These are phyloP conservation scores for Neopestalotiopsis rosae DNA, from an alignment of 2,329 filamentous ascomycete genomes.

Conservation along the genomic window DNA sequence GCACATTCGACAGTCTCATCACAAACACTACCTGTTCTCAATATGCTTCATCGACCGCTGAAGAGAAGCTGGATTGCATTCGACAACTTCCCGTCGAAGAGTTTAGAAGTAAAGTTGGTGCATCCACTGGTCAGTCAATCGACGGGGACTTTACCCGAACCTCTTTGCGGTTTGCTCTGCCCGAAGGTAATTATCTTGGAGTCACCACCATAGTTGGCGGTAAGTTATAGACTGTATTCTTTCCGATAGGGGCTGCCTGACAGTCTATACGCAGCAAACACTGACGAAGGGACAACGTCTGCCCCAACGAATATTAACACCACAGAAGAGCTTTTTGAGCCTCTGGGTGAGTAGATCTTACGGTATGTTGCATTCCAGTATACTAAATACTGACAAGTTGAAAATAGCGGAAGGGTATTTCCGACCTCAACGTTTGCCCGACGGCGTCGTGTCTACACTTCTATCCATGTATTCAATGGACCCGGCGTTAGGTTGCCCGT, in stretches of 20 bases:
- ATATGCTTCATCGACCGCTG: not conserved
- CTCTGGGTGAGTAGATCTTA: not conserved
- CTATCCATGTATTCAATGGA: not conserved
- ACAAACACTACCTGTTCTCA: not conserved
- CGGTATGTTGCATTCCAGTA: not conserved
- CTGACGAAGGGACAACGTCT: not conserved
- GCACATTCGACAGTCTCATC: not conserved
- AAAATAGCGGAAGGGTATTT: not conserved
- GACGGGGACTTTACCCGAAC: constrained; percentile 14
- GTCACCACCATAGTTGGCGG: not conserved
- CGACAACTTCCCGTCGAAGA: not conserved
- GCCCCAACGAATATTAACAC: constrained; percentile 10
- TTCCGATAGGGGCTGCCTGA: not conserved
- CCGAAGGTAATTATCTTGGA: not conserved
- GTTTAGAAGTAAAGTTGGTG: not conserved
- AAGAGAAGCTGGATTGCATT: not conserved
- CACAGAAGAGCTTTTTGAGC: not conserved
- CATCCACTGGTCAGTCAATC: constrained; percentile 10
- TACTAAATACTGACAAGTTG: not conserved
- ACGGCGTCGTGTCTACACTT: not conserved
- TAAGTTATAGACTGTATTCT: not conserved
- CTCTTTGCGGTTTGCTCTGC: constrained; percentile 10
- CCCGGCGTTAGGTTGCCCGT: not conserved
- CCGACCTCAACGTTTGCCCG: not conserved
- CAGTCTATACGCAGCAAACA: not conserved